These are phyloP conservation scores for Sindora glabra DNA, from an alignment of 306 rosid genomes.

Conservation along the genomic window DNA sequence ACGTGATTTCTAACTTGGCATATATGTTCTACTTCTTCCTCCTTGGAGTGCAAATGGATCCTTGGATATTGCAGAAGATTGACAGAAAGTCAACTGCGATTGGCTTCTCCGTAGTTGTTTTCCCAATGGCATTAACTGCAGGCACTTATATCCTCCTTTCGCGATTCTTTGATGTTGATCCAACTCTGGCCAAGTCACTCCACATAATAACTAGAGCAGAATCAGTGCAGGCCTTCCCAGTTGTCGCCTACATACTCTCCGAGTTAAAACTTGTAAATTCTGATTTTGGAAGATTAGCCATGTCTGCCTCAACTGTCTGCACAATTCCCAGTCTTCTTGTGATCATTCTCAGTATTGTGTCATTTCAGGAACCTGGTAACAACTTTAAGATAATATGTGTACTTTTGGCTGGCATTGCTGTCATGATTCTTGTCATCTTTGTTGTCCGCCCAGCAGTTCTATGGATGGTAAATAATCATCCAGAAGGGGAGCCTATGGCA, in stretches of 20 bases:
- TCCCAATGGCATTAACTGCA: background rate
- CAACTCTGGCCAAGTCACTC: background rate
- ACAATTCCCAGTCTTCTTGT: background rate
- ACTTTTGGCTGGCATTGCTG: background rate
- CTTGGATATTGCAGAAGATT: background rate
- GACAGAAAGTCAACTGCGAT: conserved; percentile 6
- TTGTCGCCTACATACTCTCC: conserved; percentile 12
- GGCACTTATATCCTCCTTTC: background rate
- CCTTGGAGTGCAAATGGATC: conserved; percentile 27
- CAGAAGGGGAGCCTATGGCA: conserved; percentile 12
- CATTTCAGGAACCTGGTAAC: background rate
- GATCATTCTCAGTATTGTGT: background rate
- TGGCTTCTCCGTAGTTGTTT: conserved; percentile 3
- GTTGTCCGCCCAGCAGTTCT: background rate
- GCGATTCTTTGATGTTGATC: background rate
- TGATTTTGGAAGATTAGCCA: conserved; percentile 20
- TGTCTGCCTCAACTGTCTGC: conserved; percentile 17
- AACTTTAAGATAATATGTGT: background rate
- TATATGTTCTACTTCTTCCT: conserved; percentile 25
- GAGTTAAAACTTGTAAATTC: conserved; percentile 32
- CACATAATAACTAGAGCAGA: background rate
- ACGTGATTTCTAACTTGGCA: conserved; percentile 17
- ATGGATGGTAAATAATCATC: conserved; percentile 15
- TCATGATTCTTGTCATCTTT: background rate
- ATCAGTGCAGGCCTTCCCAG: conserved; percentile 8